Evolutionary conservation across 441 rosid species (phyloP).

Genomic region (Corymbia calophylla): DNA sequence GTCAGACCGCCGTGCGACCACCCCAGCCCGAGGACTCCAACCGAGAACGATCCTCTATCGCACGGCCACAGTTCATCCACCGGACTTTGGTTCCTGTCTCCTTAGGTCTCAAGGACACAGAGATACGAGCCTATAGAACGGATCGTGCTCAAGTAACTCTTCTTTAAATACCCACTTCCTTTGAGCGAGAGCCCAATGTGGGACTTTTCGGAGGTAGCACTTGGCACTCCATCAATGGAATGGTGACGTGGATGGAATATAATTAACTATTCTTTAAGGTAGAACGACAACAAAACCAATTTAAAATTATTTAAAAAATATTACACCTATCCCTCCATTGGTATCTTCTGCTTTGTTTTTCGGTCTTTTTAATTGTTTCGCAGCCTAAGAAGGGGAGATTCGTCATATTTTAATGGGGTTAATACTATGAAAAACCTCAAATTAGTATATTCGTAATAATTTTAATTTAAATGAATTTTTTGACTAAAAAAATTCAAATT

Average conservation of each 20-base stretch:
- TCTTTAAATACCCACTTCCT: too few relatives aligned
- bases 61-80: background rate
- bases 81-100: background rate
- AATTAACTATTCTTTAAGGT: background rate
- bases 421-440: too few relatives aligned
- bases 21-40: background rate
- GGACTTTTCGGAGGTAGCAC: background rate
- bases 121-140: constrained; percentile 4
- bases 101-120: background rate
- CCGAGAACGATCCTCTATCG: constrained; percentile 1
- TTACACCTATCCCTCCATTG: background rate
- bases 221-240: fast-evolving
- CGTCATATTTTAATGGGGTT: background rate
- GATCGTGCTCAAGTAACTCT: constrained; percentile 2
- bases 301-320: background rate
- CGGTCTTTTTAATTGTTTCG: background rate
- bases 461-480: too few relatives aligned
- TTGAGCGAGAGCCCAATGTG: background rate
- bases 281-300: too few relatives aligned
- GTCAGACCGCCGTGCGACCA: background rate
- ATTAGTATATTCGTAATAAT: too few relatives aligned
- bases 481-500: too few relatives aligned
- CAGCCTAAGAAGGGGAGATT: background rate
- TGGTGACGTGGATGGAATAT: background rate
- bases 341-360: background rate